These are phyloP conservation scores for Penicillium sp. DNA, from an alignment of 2,329 filamentous ascomycete genomes.

Conservation along the genomic window DNA sequence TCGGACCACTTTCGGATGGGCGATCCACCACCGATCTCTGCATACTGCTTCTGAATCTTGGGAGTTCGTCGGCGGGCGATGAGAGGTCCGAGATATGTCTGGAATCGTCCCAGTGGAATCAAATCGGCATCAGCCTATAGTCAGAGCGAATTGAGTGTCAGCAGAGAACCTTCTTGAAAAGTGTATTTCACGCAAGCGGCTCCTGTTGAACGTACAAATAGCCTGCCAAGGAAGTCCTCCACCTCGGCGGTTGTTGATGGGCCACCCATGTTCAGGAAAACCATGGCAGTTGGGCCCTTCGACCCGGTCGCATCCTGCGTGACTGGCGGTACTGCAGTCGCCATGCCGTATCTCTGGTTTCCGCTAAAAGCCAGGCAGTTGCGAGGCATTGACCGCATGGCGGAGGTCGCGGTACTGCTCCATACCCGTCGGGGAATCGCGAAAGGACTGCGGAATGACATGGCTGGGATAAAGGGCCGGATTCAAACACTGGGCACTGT, in stretches of 20 bases:
- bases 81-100: conserved; percentile 85
- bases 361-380: conserved; percentile 25
- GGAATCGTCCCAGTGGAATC: conserved; percentile 90
- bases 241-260: conserved; percentile 88
- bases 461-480: conserved; percentile 18
- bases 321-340: conserved; percentile 71
- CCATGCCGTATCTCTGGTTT: conserved; percentile 44
- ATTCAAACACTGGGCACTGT: not conserved
- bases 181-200: not conserved
- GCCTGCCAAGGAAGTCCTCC: conserved; percentile 80
- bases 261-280: conserved; percentile 99
- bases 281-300: conserved; percentile 91
- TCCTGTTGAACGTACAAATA: conserved; percentile 70
- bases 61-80: conserved; percentile 86
- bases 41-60: conserved; percentile 95
- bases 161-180: not conserved
- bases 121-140: conserved; percentile 83
- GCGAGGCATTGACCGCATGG: conserved; percentile 25
- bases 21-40: conserved; percentile 93
- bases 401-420: conserved; percentile 20
- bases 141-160: conserved; percentile 4
- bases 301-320: conserved; percentile 72
- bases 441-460: conserved; percentile 47
- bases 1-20: conserved; percentile 98
- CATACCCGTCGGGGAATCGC: conserved; percentile 34